phyloP scores from a whole-genome alignment of 2,329 filamentous ascomycete species.

The Aspergillus fischeri region DNA sequence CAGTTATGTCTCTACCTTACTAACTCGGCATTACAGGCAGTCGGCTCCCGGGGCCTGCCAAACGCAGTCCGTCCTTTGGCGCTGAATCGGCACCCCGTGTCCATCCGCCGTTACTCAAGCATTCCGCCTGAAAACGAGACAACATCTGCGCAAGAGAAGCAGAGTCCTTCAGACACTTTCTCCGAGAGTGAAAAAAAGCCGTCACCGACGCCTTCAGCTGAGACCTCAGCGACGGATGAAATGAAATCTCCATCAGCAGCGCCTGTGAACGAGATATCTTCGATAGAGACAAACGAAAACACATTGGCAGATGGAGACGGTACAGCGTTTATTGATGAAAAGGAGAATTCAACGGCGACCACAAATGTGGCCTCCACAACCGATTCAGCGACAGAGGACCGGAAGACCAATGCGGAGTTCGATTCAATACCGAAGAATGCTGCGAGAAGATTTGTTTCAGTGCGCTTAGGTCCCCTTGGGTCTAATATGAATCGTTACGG shows the following conservation, averaged over 20 bases:
- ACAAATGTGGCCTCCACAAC: not conserved
- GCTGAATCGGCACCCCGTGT: not conserved
- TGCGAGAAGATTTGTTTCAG: not conserved
- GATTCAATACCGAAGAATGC: not conserved
- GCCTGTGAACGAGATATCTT: not conserved
- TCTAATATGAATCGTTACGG: not conserved
- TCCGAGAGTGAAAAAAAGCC: slow-evolving; percentile 1
- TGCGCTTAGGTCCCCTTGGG: not conserved
- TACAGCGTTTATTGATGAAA: not conserved
- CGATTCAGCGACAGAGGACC: not conserved
- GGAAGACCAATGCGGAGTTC: not conserved
- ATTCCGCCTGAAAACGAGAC: not conserved
- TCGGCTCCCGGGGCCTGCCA: slow-evolving; percentile 1
- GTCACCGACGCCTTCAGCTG: not conserved
- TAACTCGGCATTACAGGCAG: slow-evolving; percentile 1
- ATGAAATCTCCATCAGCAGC: not conserved
- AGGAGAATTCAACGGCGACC: not conserved
- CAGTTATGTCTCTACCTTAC: not conserved
- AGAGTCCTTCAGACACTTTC: not conserved
- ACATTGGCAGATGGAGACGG: not conserved
- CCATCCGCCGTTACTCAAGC: not conserved
- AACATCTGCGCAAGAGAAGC: not conserved
- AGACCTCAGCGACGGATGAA: not conserved
- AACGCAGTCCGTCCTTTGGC: not conserved
- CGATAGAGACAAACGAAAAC: not conserved